These are phyloP conservation scores for Schizothecium vesticola DNA, from an alignment of 495 filamentous ascomycete genomes.

Conservation along the genomic window DNA sequence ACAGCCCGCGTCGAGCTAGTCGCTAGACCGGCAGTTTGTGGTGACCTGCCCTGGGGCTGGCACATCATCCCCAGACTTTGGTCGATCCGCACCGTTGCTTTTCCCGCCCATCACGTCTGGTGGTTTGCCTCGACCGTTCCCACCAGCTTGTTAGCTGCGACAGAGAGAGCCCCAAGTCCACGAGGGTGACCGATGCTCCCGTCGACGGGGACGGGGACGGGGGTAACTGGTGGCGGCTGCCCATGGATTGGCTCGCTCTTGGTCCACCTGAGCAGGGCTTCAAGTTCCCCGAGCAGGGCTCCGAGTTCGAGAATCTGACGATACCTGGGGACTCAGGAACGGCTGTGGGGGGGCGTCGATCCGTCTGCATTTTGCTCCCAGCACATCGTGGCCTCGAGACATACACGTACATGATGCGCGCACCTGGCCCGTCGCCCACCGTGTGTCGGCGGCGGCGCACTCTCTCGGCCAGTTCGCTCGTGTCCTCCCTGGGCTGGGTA, in stretches of 20 bases:
- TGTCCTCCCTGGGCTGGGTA: conserved; percentile 10
- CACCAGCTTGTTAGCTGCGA: not conserved
- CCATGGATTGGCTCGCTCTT: not conserved
- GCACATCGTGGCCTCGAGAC: not conserved
- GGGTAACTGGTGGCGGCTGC: not conserved
- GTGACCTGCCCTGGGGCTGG: not conserved
- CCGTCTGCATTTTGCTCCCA: not conserved
- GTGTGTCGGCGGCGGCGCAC: not conserved
- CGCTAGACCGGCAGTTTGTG: not conserved
- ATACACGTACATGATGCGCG: not conserved
- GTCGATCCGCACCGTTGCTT: not conserved
- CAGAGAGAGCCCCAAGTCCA: not conserved
- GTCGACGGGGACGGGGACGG: not conserved
- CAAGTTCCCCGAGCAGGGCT: not conserved
- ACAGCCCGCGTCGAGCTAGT: not conserved
- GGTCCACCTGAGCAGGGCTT: not conserved
- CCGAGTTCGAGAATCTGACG: not conserved
- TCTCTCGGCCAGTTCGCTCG: conserved; percentile 12
- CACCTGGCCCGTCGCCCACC: not conserved
- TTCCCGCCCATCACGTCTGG: not conserved
- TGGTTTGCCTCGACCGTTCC: not conserved
- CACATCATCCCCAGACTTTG: conserved; percentile 2
- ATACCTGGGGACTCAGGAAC: not conserved
- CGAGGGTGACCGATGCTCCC: not conserved
- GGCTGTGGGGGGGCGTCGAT: not conserved